phyloP scores from a whole-genome alignment of 1,139 yeast species.

The Lodderomyces beijingensis region DNA sequence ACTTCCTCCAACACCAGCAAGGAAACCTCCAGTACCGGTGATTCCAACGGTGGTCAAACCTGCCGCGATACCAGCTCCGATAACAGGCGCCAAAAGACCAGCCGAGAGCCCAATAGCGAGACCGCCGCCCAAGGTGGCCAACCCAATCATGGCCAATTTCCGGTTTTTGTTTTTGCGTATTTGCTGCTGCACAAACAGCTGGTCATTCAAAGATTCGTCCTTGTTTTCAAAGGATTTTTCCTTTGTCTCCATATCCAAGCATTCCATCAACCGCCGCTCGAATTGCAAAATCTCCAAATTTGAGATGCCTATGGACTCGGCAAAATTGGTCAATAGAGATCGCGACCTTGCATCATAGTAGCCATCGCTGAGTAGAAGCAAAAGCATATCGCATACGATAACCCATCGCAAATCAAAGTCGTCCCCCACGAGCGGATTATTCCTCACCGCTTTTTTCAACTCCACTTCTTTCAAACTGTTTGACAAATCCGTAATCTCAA shows the following conservation, averaged over 20 bases:
- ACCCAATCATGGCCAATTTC: conserved; percentile 82
- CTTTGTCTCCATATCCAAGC: conserved; percentile 79
- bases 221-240: conserved; percentile 47
- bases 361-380: conserved; percentile 77
- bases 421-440: conserved; percentile 11
- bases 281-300: conserved; percentile 75
- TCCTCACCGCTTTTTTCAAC: conserved; percentile 23
- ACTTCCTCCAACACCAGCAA: conserved; percentile 97
- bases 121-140: conserved; percentile 97
- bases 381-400: conserved; percentile 80
- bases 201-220: conserved; percentile 74
- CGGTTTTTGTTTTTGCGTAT: conserved; percentile 60
- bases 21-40: conserved; percentile 82
- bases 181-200: conserved; percentile 64
- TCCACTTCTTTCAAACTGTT: conserved; percentile 48
- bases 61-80: conserved; percentile 98
- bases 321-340: conserved; percentile 65
- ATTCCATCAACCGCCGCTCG: conserved; percentile 85
- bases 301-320: conserved; percentile 53
- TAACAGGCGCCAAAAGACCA: conserved; percentile 93
- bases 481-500: conserved; percentile 67
- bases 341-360: conserved; percentile 88
- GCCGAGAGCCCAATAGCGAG: conserved; percentile 92
- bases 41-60: conserved; percentile 94
- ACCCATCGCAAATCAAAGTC: conserved; percentile 87